These are phyloP conservation scores for Meredithiella fracta DNA, from an alignment of 2,329 filamentous ascomycete species.

Conservation along the genomic window DNA sequence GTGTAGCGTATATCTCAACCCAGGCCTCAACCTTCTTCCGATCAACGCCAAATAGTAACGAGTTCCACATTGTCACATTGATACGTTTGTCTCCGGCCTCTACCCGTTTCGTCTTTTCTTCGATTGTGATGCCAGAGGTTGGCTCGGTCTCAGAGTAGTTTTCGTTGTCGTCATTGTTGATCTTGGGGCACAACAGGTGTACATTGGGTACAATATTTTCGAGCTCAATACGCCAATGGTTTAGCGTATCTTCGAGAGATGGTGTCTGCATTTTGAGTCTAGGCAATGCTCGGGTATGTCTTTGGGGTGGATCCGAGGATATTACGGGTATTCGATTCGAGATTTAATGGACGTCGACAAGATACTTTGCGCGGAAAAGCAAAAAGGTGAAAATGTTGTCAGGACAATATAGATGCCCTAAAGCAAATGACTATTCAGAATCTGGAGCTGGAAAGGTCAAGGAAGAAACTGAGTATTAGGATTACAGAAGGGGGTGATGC, in stretches of 20 bases:
- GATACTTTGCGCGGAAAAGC: no score
- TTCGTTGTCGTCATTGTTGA: slow-evolving; percentile 43
- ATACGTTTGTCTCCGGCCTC: slow-evolving; percentile 38
- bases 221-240: slow-evolving; percentile 28
- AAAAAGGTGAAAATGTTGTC: no score
- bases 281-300: neutral
- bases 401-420: no score
- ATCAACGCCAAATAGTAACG: slow-evolving; percentile 51
- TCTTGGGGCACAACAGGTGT: slow-evolving; percentile 54
- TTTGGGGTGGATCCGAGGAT: neutral
- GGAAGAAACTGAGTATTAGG: no score
- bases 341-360: no score
- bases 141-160: slow-evolving; percentile 37
- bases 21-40: slow-evolving; percentile 42
- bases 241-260: slow-evolving; percentile 26
- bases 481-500: no score
- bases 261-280: slow-evolving; percentile 21
- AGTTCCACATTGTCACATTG: slow-evolving; percentile 48
- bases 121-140: slow-evolving; percentile 30
- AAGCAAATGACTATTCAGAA: no score
- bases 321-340: no score
- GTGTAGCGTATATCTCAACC: slow-evolving; percentile 40
- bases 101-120: slow-evolving; percentile 37
- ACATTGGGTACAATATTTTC: slow-evolving; percentile 29
- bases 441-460: no score